Percentiles rank a stretch among this genome's conserved stretches.
Conservation (phyloP, 177 flowering plant genomes). For the Vitis hybrid region DNA sequence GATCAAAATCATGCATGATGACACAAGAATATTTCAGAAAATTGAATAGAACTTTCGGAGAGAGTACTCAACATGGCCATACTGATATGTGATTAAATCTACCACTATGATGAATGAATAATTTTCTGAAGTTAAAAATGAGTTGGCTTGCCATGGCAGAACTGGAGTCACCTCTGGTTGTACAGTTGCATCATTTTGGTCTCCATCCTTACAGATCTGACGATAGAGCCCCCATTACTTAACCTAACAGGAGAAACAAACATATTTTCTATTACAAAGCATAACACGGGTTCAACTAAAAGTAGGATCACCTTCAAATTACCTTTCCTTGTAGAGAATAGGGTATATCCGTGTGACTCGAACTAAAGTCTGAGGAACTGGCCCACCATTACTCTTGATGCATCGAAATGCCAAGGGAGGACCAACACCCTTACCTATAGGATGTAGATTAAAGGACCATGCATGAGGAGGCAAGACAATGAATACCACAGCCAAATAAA, state of each 20-base stretch:
- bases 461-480: not conserved
- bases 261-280: not conserved
- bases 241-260: conserved; percentile 43
- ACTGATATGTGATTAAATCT: not conserved
- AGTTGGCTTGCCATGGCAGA: not conserved
- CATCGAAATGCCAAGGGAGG: conserved; percentile 85
- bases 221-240: conserved; percentile 53
- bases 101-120: not conserved
- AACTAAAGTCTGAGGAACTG: conserved; percentile 70
- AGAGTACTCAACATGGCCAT: not conserved
- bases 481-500: not conserved
- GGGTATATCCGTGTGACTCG: conserved; percentile 87
- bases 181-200: conserved; percentile 45
- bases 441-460: conserved; percentile 11
- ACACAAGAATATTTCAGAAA: not conserved
- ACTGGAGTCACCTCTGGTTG: conserved; percentile 64
- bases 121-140: not conserved
- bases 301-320: conserved; percentile 6
- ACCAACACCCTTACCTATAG: conserved; percentile 60
- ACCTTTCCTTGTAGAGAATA: conserved; percentile 88
- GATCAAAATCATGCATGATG: not conserved
- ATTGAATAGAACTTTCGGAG: not conserved
- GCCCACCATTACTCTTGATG: conserved; percentile 84
- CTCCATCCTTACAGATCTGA: conserved; percentile 87
- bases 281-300: not conserved